These are phyloP conservation scores for Coleophoma cylindrospora DNA, from an alignment of 2,329 filamentous ascomycete species.

Conservation along the genomic window DNA sequence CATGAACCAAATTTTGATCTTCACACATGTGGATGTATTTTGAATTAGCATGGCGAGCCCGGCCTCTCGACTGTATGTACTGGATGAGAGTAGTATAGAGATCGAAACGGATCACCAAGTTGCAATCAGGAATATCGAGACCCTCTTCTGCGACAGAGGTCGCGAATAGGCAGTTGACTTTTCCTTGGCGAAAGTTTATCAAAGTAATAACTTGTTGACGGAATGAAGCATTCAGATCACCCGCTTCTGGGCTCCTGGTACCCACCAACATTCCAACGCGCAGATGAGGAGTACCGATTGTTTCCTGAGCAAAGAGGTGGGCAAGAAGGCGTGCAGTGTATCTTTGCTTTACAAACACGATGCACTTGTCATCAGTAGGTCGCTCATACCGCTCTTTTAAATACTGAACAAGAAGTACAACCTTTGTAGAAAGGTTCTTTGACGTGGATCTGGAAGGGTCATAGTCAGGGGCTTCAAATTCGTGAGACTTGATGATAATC, in stretches of 20 bases:
- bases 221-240: constrained; percentile 57
- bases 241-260: constrained; percentile 40
- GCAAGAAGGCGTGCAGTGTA: constrained; percentile 71
- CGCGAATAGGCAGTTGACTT: constrained; percentile 59
- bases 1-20: constrained; percentile 57
- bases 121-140: constrained; percentile 64
- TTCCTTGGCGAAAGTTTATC: constrained; percentile 54
- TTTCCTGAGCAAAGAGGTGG: constrained; percentile 55
- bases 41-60: constrained; percentile 74
- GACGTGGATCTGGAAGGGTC: constrained; percentile 4
- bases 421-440: constrained; percentile 64
- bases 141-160: constrained; percentile 66
- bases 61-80: constrained; percentile 88
- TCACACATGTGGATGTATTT: constrained; percentile 85
- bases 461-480: constrained; percentile 34
- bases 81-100: constrained; percentile 87
- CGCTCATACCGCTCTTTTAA: constrained; percentile 59
- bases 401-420: constrained; percentile 54
- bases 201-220: constrained; percentile 71
- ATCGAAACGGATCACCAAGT: constrained; percentile 72
- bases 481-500: constrained; percentile 46
- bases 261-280: constrained; percentile 62
- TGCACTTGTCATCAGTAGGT: constrained; percentile 60
- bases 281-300: constrained; percentile 53
- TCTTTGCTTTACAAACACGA: constrained; percentile 80